These are phyloP conservation scores for Hygrophoropsis aurantiaca DNA, from an alignment of 768 basidiomycete genomes.

Conservation along the genomic window DNA sequence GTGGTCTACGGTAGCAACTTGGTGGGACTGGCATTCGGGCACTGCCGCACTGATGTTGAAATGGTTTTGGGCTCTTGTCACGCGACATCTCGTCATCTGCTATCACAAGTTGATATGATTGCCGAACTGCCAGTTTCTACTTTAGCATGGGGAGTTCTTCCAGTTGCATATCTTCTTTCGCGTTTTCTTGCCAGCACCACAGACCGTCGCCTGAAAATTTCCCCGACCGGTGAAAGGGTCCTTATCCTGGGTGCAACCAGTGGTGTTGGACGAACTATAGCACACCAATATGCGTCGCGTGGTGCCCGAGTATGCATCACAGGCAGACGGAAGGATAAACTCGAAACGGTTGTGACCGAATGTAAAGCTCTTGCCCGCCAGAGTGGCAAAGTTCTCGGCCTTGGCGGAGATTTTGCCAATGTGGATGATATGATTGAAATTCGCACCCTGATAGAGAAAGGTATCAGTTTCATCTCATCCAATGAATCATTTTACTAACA, in stretches of 20 bases:
- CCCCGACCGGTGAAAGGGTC: constrained; percentile 61
- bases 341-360: constrained; percentile 62
- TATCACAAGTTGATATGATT: background rate
- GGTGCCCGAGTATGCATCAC: constrained; percentile 77
- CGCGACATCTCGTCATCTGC: background rate
- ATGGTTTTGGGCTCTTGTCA: background rate
- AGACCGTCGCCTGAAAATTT: constrained; percentile 31
- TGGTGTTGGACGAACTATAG: constrained; percentile 76
- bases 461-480: constrained; percentile 32
- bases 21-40: background rate
- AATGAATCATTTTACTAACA: background rate
- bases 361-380: constrained; percentile 38
- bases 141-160: constrained; percentile 9
- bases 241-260: constrained; percentile 82
- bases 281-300: constrained; percentile 66
- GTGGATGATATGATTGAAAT: constrained; percentile 67
- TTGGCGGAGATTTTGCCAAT: constrained; percentile 63
- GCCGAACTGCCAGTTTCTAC: background rate
- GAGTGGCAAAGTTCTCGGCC: constrained; percentile 40
- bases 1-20: background rate
- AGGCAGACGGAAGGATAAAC: constrained; percentile 55
- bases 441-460: constrained; percentile 48
- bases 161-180: constrained; percentile 11
- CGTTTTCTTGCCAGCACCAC: constrained; percentile 15
- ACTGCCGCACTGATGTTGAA: background rate